Conservation (phyloP, 345 rosid genomes). For the Lumnitzera racemosa region DNA sequence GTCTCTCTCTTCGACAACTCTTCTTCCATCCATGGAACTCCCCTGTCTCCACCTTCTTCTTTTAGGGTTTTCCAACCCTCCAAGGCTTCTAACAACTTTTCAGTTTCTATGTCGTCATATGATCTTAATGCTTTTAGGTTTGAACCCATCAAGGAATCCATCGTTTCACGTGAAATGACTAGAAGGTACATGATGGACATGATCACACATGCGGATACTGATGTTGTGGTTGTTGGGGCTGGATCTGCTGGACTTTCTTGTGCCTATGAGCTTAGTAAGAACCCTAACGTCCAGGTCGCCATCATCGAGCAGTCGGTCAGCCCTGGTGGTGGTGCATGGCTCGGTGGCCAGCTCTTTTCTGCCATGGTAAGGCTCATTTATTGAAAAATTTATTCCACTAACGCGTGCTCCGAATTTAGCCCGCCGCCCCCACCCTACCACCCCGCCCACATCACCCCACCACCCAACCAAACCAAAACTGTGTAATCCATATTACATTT, state of each 20-base stretch:
- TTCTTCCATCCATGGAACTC: slow-evolving; percentile 22
- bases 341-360: slow-evolving; percentile 57
- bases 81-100: neutral
- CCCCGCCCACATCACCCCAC: too few species aligned
- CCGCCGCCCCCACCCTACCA: too few species aligned
- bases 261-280: slow-evolving; percentile 46
- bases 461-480: too few species aligned
- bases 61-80: slow-evolving; percentile 12
- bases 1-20: neutral
- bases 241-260: slow-evolving; percentile 40
- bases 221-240: slow-evolving; percentile 38
- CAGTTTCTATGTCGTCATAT: slow-evolving; percentile 23
- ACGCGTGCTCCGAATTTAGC: neutral
- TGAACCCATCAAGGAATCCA: slow-evolving; percentile 34
- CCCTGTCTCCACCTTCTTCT: slow-evolving; percentile 13
- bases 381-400: neutral
- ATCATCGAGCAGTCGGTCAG: slow-evolving; percentile 51
- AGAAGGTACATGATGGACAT: slow-evolving; percentile 39
- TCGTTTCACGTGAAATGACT: slow-evolving; percentile 35
- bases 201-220: slow-evolving; percentile 37
- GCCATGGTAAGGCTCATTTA: slow-evolving; percentile 24
- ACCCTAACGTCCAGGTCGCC: slow-evolving; percentile 29
- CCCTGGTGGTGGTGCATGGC: slow-evolving; percentile 65
- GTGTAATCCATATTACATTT: too few species aligned
- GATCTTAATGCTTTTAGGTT: slow-evolving; percentile 27